Percentiles rank a stretch among this genome's conserved stretches.
These are phyloP conservation scores for Russula sp. DNA, from an alignment of 768 basidiomycete genomes.

Conservation along the genomic window DNA sequence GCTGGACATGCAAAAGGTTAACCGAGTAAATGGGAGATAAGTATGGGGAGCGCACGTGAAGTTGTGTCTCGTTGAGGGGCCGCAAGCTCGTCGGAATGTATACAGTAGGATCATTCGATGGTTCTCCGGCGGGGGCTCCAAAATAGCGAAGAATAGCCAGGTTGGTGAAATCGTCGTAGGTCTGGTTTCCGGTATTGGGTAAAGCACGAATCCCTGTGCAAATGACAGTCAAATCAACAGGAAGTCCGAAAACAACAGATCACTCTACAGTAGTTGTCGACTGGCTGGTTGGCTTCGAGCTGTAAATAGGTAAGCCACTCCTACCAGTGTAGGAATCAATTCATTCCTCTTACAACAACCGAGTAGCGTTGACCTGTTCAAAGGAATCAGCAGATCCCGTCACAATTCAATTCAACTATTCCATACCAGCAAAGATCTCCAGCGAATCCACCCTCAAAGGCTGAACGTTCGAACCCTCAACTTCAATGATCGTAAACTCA, in stretches of 20 bases:
- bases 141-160: constrained; percentile 19
- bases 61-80: constrained; percentile 2
- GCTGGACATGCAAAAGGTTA: neutral
- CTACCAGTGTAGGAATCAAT: neutral
- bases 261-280: constrained; percentile 6
- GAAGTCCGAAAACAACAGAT: neutral
- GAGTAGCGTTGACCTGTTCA: constrained; percentile 25
- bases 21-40: too few relatives aligned
- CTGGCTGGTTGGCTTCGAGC: constrained; percentile 22
- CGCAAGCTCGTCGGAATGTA: neutral
- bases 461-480: constrained; percentile 22
- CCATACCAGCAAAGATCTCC: constrained; percentile 23
- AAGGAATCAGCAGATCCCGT: neutral
- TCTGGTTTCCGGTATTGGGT: neutral
- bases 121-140: constrained; percentile 29
- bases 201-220: constrained; percentile 11
- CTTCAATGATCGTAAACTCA: constrained; percentile 27
- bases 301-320: neutral
- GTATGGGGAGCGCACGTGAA: neutral
- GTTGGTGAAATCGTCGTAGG: constrained; percentile 7
- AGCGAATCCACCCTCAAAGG: constrained; percentile 25
- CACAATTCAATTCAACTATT: neutral
- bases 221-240: constrained; percentile 16
- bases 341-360: constrained; percentile 21
- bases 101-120: neutral